Evolutionary conservation across 805 yeast genomes (phyloP).

Genomic region (Candida khao-thaluensis): DNA sequence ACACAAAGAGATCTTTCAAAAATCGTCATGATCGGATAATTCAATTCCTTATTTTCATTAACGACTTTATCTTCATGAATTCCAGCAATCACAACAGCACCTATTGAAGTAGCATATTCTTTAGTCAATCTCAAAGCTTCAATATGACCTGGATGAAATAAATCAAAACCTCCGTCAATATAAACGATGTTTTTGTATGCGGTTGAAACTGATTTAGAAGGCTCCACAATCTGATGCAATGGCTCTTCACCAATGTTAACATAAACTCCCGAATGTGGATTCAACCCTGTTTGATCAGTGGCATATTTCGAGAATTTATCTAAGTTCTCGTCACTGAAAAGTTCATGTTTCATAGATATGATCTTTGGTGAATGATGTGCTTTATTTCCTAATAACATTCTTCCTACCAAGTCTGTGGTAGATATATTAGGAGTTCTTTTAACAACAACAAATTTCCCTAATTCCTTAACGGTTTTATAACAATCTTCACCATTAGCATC

Average conservation of each 20-base stretch:
- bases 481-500: conserved; percentile 96
- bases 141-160: conserved; percentile 92
- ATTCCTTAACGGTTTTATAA: conserved; percentile 76
- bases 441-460: conserved; percentile 87
- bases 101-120: conserved; percentile 17
- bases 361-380: conserved; percentile 49
- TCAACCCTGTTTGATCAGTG: conserved; percentile 58
- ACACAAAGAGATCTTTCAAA: conserved; percentile 86
- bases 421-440: conserved; percentile 92
- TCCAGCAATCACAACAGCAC: conserved; percentile 62
- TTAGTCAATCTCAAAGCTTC: conserved; percentile 57
- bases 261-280: conserved; percentile 58
- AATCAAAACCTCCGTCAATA: conserved; percentile 84
- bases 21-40: conserved; percentile 82
- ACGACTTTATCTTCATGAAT: conserved; percentile 58
- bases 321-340: conserved; percentile 36
- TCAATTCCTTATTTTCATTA: conserved; percentile 56
- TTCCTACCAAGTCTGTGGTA: conserved; percentile 90
- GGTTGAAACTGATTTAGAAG: conserved; percentile 22
- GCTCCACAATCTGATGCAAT: conserved; percentile 33
- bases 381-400: conserved; percentile 68
- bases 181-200: conserved; percentile 41
- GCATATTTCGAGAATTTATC: conserved; percentile 56
- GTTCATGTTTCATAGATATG: conserved; percentile 21
- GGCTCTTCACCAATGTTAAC: conserved; percentile 28